Evolutionary conservation across 257 asterid species (phyloP).

Genomic region (Ajuga chamaepitys): DNA sequence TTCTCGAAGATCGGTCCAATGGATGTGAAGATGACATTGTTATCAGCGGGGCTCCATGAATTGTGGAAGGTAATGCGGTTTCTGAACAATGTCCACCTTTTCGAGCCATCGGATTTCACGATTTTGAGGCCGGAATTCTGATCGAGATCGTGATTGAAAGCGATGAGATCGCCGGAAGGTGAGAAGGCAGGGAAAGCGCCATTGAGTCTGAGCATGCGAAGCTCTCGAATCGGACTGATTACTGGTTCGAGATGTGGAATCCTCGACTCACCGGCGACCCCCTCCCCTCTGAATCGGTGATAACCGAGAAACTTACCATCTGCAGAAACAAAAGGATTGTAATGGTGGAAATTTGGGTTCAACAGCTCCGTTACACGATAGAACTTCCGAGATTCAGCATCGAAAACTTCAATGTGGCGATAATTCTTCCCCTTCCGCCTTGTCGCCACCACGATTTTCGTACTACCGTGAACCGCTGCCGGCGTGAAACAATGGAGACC

Average conservation of each 20-base stretch:
- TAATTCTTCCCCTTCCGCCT: conserved; percentile 48
- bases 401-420: conserved; percentile 75
- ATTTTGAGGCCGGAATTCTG: conserved; percentile 39
- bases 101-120: conserved; percentile 61
- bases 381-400: conserved; percentile 33
- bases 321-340: conserved; percentile 69
- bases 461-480: conserved; percentile 35
- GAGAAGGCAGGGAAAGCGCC: conserved; percentile 73
- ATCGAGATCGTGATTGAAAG: conserved; percentile 44
- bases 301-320: conserved; percentile 40
- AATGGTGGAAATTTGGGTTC: conserved; percentile 65
- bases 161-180: conserved; percentile 50
- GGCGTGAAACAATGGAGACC: conserved; percentile 83
- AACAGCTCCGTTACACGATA: conserved; percentile 45
- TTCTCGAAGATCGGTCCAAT: conserved; percentile 67
- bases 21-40: conserved; percentile 56
- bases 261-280: conserved; percentile 21
- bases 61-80: conserved; percentile 43
- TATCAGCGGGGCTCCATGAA: conserved; percentile 69
- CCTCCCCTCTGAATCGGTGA: conserved; percentile 68
- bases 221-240: conserved; percentile 35
- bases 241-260: conserved; percentile 54
- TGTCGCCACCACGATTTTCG: conserved; percentile 52
- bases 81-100: conserved; percentile 47
- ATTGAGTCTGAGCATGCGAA: conserved; percentile 49